These are phyloP conservation scores for Pogostemon cablin DNA, from an alignment of 257 asterid species.

Conservation along the genomic window DNA sequence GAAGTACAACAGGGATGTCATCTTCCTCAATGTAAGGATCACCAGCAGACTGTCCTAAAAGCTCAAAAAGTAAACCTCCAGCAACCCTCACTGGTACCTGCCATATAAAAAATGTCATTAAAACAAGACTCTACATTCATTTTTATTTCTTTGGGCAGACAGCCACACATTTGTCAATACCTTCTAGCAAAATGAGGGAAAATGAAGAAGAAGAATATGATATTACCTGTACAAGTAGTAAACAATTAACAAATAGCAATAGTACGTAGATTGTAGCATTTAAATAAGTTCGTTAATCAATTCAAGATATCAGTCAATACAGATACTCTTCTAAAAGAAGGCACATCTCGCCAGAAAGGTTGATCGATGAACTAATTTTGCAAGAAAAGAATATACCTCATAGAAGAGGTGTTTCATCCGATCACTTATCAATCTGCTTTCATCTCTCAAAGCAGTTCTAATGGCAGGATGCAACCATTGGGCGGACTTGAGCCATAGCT, in stretches of 20 bases:
- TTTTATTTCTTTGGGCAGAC: slow-evolving; percentile 4
- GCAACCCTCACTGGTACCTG: slow-evolving; percentile 99
- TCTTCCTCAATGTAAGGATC: slow-evolving; percentile 88
- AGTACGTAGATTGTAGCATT: slow-evolving; percentile 10
- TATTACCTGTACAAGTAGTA: neutral
- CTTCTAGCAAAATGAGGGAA: neutral
- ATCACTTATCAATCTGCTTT: slow-evolving; percentile 87
- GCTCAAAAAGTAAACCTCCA: slow-evolving; percentile 93
- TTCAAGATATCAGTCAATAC: neutral
- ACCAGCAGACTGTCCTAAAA: slow-evolving; percentile 92
- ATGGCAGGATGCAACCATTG: slow-evolving; percentile 97
- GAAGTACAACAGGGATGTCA: slow-evolving; percentile 88
- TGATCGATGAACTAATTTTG: slow-evolving; percentile 4
- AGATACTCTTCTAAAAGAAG: neutral
- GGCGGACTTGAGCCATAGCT: slow-evolving; percentile 79
- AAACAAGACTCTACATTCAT: neutral
- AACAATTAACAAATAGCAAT: neutral
- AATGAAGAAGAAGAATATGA: neutral
- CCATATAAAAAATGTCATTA: slow-evolving; percentile 19
- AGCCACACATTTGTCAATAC: slow-evolving; percentile 14
- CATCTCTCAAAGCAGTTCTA: slow-evolving; percentile 83
- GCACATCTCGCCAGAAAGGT: neutral
- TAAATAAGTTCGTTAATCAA: neutral
- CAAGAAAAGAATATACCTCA: slow-evolving; percentile 59
- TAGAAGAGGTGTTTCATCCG: slow-evolving; percentile 90